Base-by-base conservation (phyloP, 495 filamentous ascomycete genomes). In the Annulohypoxylon bovei region DNA sequence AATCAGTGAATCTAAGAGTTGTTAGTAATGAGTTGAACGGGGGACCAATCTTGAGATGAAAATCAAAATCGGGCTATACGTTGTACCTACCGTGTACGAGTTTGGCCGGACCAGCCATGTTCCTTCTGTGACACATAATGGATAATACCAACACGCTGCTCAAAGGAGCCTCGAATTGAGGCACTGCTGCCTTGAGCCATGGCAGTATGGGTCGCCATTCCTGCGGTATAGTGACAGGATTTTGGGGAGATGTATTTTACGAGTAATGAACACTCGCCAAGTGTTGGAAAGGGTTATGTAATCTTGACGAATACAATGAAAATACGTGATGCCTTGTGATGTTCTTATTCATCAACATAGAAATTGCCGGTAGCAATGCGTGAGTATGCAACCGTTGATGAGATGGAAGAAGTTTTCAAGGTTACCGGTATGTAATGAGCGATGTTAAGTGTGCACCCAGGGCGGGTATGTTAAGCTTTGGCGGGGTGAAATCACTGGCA, bases 1-100 rank as follows among this genome's bases (percentile, higher is more conserved):
- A 99, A 76, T 99, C 95, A 12, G 94, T 97, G 79, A 93, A 99
- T 71, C 93, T 95, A 25, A 49, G 12, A 50, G 9, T 22, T 22
- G 27, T 78, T 52, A 79, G 74, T 46, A 58, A 7, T 9, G 8
- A 52, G 18, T 23, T 32, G 11, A 40, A 25, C 6, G 39, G 14
- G 11, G 49, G 28, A 27, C 7, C 5, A 67, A 47, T 23, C 20
- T 11, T 6, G 12, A 52, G 23, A 23, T 33, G 12, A 54, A 28
- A 6, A 52, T 55, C 14, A 18, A 16, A 5, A 35, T 35, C 8
- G 3, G 52, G 5, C 25, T 5, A 40, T 37, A 25, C 23, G 9
- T 25, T 35, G 25, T 39, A 37, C 72, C 70, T 39, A 20, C 75
- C 75, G 69, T 25, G 75, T 77, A 39, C 75, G 75, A 39, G 62